These are phyloP conservation scores for Hypoxylon lenormandii DNA, from an alignment of 495 filamentous ascomycete genomes.

Conservation along the genomic window DNA sequence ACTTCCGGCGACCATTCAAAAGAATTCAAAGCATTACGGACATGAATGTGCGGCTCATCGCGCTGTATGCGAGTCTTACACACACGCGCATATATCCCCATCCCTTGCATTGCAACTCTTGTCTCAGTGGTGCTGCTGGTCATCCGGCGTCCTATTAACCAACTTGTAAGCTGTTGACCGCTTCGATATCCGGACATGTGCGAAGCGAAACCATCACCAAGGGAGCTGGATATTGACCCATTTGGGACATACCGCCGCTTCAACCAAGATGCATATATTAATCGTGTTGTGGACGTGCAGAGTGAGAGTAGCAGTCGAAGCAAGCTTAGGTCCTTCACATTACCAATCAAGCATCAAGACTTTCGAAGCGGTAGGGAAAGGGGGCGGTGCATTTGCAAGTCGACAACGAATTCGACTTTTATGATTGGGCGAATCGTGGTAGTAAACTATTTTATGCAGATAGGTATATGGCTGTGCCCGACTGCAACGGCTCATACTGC, in stretches of 20 bases:
- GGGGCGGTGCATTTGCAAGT: constrained; percentile 33
- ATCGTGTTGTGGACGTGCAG: constrained; percentile 32
- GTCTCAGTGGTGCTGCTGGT: background rate
- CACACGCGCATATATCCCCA: too few species aligned
- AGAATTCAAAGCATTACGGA: constrained; percentile 4
- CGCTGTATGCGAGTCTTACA: constrained; percentile 31
- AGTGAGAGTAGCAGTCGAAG: constrained; percentile 30
- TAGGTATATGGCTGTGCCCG: constrained; percentile 32
- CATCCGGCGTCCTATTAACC: constrained; percentile 5
- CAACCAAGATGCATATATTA: constrained; percentile 39
- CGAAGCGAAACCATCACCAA: constrained; percentile 35
- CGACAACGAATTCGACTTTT: constrained; percentile 1
- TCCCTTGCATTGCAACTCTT: constrained; percentile 30
- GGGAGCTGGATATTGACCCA: constrained; percentile 30
- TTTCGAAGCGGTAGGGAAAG: constrained; percentile 30
- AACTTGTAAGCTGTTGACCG: constrained; percentile 39
- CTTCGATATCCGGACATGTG: constrained; percentile 40
- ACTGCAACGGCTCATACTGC: constrained; percentile 4
- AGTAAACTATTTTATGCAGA: constrained; percentile 9
- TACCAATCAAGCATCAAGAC: constrained; percentile 26
- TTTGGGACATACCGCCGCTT: constrained; percentile 44
- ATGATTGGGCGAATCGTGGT: constrained; percentile 2
- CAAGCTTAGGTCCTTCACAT: constrained; percentile 5
- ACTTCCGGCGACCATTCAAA: constrained; percentile 10
- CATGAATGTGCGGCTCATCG: constrained; percentile 30